Percentiles rank a stretch among this genome's conserved stretches.
Conservation (phyloP, 306 rosid genomes). For the Cicer pinnatifidum region DNA sequence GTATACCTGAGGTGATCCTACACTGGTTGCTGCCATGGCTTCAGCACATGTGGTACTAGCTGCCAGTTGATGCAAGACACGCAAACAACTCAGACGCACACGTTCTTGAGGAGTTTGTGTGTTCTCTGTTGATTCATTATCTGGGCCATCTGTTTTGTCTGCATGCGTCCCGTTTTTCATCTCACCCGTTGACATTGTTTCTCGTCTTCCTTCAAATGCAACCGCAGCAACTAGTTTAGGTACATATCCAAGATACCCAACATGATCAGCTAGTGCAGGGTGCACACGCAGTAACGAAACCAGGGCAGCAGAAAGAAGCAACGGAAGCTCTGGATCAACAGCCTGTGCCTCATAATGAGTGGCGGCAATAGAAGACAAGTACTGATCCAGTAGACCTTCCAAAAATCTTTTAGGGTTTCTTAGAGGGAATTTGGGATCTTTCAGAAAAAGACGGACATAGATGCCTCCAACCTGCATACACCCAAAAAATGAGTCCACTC, state of each 20-base stretch:
- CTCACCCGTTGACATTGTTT: slow-evolving; percentile 92
- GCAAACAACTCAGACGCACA: slow-evolving; percentile 96
- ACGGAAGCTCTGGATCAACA: slow-evolving; percentile 90
- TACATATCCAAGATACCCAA: slow-evolving; percentile 98
- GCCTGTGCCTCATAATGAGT: slow-evolving; percentile 82
- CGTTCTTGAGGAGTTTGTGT: slow-evolving; percentile 94
- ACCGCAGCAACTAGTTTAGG: slow-evolving; percentile 98
- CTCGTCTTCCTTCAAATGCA: slow-evolving; percentile 92
- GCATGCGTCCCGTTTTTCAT: slow-evolving; percentile 56
- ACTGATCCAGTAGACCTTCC: slow-evolving; percentile 98
- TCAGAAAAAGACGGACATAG: slow-evolving; percentile 88
- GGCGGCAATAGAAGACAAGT: slow-evolving; percentile 91
- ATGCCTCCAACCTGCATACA: slow-evolving; percentile 93
- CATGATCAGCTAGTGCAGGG: slow-evolving; percentile 98
- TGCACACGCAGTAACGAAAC: slow-evolving; percentile 96
- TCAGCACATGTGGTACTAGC: slow-evolving; percentile 98
- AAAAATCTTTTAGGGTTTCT: slow-evolving; percentile 98
- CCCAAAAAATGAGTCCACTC: slow-evolving; percentile 43
- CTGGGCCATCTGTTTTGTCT: slow-evolving; percentile 59
- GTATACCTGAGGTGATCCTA: slow-evolving; percentile 93
- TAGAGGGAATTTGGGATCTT: slow-evolving; percentile 97
- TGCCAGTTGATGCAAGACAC: slow-evolving; percentile 97
- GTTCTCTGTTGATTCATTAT: slow-evolving; percentile 65
- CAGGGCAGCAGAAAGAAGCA: slow-evolving; percentile 95
- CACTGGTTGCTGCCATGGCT: slow-evolving; percentile 99